A percentile compares a stretch with the other conserved stretches of the same genome.
phyloP scores from a whole-genome alignment of 345 rosid species.

The Gossypium thurberi region DNA sequence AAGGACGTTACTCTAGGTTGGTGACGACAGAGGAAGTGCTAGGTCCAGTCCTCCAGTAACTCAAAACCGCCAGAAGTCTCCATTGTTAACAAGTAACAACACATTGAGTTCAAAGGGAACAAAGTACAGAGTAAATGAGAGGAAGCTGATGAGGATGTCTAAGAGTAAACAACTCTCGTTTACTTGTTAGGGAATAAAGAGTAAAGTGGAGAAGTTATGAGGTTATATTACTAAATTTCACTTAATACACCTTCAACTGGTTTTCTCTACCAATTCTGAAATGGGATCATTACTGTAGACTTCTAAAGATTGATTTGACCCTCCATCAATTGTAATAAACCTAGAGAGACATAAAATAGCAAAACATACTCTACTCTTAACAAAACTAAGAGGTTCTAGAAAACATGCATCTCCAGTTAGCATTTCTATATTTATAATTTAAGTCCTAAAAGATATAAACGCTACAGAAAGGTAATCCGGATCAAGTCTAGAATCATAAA shows the following conservation, averaged over 20 bases:
- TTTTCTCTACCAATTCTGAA: neutral
- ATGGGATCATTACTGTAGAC: neutral
- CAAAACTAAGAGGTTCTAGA: neutral
- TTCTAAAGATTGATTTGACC: neutral
- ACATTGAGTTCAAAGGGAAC: neutral
- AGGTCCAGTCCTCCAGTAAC: neutral
- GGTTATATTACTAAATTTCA: neutral
- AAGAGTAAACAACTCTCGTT: neutral
- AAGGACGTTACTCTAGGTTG: conserved; percentile 2
- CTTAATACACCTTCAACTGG: neutral
- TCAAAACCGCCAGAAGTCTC: neutral
- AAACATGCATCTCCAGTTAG: neutral
- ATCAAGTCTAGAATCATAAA: neutral
- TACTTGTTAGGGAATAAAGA: neutral
- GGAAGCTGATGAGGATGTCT: neutral
- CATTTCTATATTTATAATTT: neutral
- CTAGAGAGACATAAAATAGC: neutral
- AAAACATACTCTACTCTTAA: neutral
- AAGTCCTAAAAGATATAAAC: neutral
- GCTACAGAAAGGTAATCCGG: neutral
- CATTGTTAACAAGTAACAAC: neutral
- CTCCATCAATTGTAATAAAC: neutral
- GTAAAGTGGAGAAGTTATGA: neutral
- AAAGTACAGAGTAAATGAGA: neutral
- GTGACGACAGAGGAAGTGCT: neutral